Conservation (phyloP, 495 filamentous ascomycete species). For the Cercophora sp. region DNA sequence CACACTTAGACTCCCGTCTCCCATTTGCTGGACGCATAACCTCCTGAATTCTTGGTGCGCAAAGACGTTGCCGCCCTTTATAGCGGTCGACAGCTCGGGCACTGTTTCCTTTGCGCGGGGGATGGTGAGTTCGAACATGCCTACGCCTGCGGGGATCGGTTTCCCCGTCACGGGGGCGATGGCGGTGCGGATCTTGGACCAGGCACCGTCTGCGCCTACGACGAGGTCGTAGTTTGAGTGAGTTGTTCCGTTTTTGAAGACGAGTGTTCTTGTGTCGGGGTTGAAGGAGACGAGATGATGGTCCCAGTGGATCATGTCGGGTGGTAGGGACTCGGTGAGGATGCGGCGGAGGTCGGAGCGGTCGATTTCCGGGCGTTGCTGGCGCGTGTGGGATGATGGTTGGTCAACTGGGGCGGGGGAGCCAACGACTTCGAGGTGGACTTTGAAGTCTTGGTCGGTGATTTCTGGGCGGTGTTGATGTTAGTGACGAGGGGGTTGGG, state of each 20-base stretch:
- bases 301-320: slow-evolving; percentile 45
- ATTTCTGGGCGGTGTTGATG: too few species aligned
- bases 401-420: background rate
- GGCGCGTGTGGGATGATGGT: background rate
- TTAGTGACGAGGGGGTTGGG: too few species aligned
- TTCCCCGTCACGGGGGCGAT: slow-evolving; percentile 4
- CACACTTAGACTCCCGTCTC: slow-evolving; percentile 41
- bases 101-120: slow-evolving; percentile 32
- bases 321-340: slow-evolving; percentile 37
- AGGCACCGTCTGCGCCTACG: slow-evolving; percentile 46
- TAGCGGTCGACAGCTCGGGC: slow-evolving; percentile 35
- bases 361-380: slow-evolving; percentile 43
- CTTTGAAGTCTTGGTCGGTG: slow-evolving; percentile 16
- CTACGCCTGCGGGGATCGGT: slow-evolving; percentile 37
- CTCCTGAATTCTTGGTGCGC: slow-evolving; percentile 34
- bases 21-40: slow-evolving; percentile 43
- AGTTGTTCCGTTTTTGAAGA: background rate
- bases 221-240: slow-evolving; percentile 34
- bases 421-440: slow-evolving; percentile 13
- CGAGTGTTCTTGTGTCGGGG: slow-evolving; percentile 17
- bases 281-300: slow-evolving; percentile 23
- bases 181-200: slow-evolving; percentile 36
- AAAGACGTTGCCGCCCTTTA: slow-evolving; percentile 47
- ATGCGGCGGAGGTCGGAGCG: slow-evolving; percentile 33
- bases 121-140: slow-evolving; percentile 36